Percentiles rank a stretch among this genome's conserved stretches.
These are phyloP conservation scores for Fusarium torreyae DNA, from an alignment of 2,329 filamentous ascomycete genomes.

Conservation along the genomic window DNA sequence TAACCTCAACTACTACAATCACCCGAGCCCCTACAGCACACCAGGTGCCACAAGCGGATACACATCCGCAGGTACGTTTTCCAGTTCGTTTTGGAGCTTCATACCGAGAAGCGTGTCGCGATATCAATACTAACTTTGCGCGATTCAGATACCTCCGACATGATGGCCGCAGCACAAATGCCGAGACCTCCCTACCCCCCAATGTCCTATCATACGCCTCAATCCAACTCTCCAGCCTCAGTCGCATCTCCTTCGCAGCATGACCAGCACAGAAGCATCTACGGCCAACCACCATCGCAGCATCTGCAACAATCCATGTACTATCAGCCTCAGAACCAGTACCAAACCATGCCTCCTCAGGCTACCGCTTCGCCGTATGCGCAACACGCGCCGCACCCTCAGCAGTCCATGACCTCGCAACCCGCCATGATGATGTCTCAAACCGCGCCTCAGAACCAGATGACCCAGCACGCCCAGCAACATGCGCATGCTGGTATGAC, in stretches of 20 bases:
- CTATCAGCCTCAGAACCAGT: conserved; percentile 73
- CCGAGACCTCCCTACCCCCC: conserved; percentile 87
- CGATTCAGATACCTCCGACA: conserved; percentile 70
- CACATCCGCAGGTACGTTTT: conserved; percentile 83
- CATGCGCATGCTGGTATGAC: conserved; percentile 70
- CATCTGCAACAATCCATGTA: conserved; percentile 88
- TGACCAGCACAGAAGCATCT: conserved; percentile 90
- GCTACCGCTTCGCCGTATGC: conserved; percentile 72
- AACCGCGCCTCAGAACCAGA: conserved; percentile 69
- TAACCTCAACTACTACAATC: conserved; percentile 79
- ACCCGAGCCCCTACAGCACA: conserved; percentile 87
- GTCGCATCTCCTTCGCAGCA: conserved; percentile 91
- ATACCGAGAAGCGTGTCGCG: conserved; percentile 17
- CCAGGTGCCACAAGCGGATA: conserved; percentile 87
- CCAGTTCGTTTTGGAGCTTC: conserved; percentile 6
- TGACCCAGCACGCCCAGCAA: conserved; percentile 72
- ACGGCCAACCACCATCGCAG: conserved; percentile 83
- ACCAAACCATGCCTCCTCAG: conserved; percentile 77
- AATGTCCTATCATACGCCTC: conserved; percentile 92
- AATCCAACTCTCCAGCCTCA: conserved; percentile 94
- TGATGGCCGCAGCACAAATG: conserved; percentile 78
- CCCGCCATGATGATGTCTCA: conserved; percentile 78
- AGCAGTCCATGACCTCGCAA: conserved; percentile 74
- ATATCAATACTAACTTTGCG: conserved; percentile 37
- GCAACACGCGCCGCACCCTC: conserved; percentile 67